Base-by-base conservation (phyloP, 148 eudicot genomes). In the Vaccinium corymbosum region DNA sequence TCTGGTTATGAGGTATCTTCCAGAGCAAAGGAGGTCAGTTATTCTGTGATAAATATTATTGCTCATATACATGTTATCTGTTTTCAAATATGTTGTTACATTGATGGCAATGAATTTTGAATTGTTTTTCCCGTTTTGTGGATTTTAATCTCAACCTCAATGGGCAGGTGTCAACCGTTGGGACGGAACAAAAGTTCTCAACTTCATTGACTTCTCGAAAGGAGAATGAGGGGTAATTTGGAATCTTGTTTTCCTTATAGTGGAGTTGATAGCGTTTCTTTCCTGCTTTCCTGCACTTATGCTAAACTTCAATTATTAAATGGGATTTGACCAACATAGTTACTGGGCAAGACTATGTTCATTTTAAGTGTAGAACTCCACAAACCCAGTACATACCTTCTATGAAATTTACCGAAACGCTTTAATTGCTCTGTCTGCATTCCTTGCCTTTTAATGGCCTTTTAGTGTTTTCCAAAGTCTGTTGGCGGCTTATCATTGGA, bases 211-310 rank as follows among this genome's bases (percentile, higher is more conserved):
- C 88, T 77, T 84, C 85, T 61, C 86, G 73, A 83, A 93, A 91
- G 83, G 93, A 90, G 84, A 89, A 83, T 76, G 90, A 90, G 79
- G 87, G 93, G 99, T 97, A 95, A 86, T 85, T 15, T 42, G 22
- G n/a, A 15, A 46, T 35, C 55, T 77, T 32, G 57, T 46, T 51
- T 70, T 42, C 6, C 59, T 13, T 76, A 8, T 13, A 71, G n/a
- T 71, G 76, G 76, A 71, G 38, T 46, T 32, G 9, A 27, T 78
- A 16, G 29, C 20, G 25, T 66, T 66, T 8, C 13, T 62, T 62
- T n/a, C 14, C 29, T 62, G 25, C 72, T 27, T 66, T 66, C 72
- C 72, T 25, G 16, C 35, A 66, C 72, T 66, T 27, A 22, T 66
- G 72, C 7, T 66, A 25, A 80, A 80, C 68, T 46, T 48, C 56